phyloP scores from a whole-genome alignment of 2,329 filamentous ascomycete genomes.

The Botrytis aclada region DNA sequence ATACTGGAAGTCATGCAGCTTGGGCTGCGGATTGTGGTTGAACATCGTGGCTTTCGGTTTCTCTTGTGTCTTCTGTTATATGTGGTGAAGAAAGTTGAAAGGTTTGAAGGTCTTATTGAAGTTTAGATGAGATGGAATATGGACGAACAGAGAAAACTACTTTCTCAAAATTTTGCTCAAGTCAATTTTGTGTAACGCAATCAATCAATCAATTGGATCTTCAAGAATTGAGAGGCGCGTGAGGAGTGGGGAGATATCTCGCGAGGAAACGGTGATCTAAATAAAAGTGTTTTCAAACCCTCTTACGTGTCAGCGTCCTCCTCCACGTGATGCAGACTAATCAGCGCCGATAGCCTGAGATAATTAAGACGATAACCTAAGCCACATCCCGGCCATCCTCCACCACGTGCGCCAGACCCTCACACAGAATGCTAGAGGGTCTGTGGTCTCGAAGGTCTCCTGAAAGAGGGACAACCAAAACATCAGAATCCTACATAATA shows the following conservation, averaged over 20 bases:
- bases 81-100: not conserved
- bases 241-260: not conserved
- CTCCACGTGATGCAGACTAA: too few species aligned
- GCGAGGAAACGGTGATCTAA: not conserved
- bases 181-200: not conserved
- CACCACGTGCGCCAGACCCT: too few species aligned
- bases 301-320: too few species aligned
- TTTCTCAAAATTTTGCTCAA: not conserved
- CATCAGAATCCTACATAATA: too few species aligned
- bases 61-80: not conserved
- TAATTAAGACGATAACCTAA: too few species aligned
- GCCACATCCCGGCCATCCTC: too few species aligned
- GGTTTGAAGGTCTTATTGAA: not conserved
- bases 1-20: too few species aligned
- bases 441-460: too few species aligned
- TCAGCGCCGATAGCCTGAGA: too few species aligned
- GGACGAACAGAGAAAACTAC: not conserved
- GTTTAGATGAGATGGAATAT: not conserved
- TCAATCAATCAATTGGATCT: not conserved
- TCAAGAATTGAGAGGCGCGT: not conserved
- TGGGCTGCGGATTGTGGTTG: too few species aligned
- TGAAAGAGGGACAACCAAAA: too few species aligned
- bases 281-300: not conserved
- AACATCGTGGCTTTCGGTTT: not conserved
- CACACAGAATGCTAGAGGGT: too few species aligned